Base-by-base conservation (phyloP, 192 early-diverging fungal genomes). In the Coemansia sp. region DNA sequence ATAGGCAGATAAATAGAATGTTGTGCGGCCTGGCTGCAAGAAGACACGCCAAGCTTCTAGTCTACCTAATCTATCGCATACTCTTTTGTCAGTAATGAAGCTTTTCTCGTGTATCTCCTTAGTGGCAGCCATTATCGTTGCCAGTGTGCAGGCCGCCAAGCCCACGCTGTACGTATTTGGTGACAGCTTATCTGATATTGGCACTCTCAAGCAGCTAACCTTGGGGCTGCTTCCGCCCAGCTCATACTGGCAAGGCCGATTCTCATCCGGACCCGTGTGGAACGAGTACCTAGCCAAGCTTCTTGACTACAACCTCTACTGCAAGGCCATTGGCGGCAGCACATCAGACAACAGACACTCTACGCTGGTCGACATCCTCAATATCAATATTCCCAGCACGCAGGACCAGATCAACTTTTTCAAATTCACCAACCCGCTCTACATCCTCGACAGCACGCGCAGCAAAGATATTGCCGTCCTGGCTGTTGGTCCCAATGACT, bases 251-350 rank as follows among this genome's bases (percentile, higher is more conserved):
- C 23, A 77, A 20, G 75, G 75, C 33, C 75, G 70, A 6, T 72
- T 72, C 43, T 68, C 65, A 5, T 66, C 62, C 0, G 70, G 75
- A 1, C 70, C 69, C 13, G 70, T 72, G n/a, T 77, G 75, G 75
- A 72, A 68, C 56, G 75, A 77, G 70, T 77, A 77, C 47, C 31
- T 65, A 18, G 70, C 65, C 60, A 71, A 77, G 59, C 65, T 77
- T 8, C 65, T 59, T 8, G 59, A 37, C 12, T 65, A 47, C 35
- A 47, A 71, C 31, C 62, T 72, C 5, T 65, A 72, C 26, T 68
- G 64, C 57, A 64, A 72, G 50, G 75, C 75, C 0, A 53, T 68
- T 38, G 75, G 75, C 38, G 74, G 74, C 21, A 59, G 59, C 20
- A 76, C 73, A 0, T 66, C 74, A 0, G 61, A 66, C 55, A 76